phyloP scores from a whole-genome alignment of 768 basidiomycete species.

The Rhizopogon roseolus region DNA sequence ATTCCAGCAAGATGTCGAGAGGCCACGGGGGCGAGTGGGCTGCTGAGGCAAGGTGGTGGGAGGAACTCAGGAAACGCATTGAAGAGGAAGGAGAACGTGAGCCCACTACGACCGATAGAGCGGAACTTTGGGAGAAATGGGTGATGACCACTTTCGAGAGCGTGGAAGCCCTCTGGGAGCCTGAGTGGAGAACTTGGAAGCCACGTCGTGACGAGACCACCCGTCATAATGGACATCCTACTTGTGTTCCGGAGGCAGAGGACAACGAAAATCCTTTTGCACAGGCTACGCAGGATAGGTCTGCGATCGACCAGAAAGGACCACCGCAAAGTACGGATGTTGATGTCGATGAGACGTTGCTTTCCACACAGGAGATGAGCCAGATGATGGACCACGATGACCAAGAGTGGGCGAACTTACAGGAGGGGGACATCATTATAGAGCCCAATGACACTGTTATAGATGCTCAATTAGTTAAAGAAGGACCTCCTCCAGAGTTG shows the following conservation, averaged over 20 bases:
- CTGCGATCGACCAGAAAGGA: constrained; percentile 6
- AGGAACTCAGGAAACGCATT: constrained; percentile 61
- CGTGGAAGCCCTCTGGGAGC: constrained; percentile 81
- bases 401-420: constrained; percentile 14
- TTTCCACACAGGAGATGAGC: constrained; percentile 31
- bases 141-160: constrained; percentile 91
- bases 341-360: constrained; percentile 24
- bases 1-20: constrained; percentile 61
- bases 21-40: constrained; percentile 59
- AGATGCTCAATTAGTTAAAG: constrained; percentile 6
- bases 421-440: constrained; percentile 13
- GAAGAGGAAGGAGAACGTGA: constrained; percentile 35
- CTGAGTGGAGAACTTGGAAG: constrained; percentile 53
- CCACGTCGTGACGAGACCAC: constrained; percentile 23
- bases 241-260: constrained; percentile 15
- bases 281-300: constrained; percentile 10
- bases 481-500: not conserved
- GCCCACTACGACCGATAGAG: constrained; percentile 16
- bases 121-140: constrained; percentile 58
- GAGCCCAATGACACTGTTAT: constrained; percentile 3
- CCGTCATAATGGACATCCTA: constrained; percentile 17
- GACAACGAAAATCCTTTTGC: constrained; percentile 20
- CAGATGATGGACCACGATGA: constrained; percentile 16
- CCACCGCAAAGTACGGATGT: constrained; percentile 13
- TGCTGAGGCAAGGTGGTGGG: constrained; percentile 72